Percentiles rank a stretch among this genome's conserved stretches.
Evolutionary conservation across 2,329 filamentous ascomycete species (phyloP).

Genomic region (Monosporascus sp.): DNA sequence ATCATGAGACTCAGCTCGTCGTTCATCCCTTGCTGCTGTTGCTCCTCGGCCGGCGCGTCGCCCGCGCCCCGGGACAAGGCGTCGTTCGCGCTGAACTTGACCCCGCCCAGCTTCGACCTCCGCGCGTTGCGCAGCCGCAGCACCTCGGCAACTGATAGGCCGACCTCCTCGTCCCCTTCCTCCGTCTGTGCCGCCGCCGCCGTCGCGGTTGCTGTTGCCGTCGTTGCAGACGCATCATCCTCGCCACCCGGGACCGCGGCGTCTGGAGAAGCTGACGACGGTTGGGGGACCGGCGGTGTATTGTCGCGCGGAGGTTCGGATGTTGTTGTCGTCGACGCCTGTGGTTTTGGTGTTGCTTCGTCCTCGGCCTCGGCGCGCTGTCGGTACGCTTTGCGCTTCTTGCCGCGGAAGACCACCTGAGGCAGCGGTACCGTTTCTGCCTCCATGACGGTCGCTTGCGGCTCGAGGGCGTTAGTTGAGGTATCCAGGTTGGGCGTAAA

Average conservation of each 20-base stretch:
- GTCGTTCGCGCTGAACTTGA: slow-evolving; percentile 45
- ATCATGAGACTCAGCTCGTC: slow-evolving; percentile 33
- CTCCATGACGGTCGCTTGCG: slow-evolving; percentile 15
- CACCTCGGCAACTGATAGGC: slow-evolving; percentile 44
- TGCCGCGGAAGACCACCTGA: slow-evolving; percentile 50
- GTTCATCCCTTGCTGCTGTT: slow-evolving; percentile 7
- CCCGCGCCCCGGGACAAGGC: slow-evolving; percentile 7
- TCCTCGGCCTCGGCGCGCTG: slow-evolving; percentile 38
- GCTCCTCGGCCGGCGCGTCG: slow-evolving; percentile 12
- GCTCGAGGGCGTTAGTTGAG: not conserved
- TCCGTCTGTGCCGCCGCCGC: slow-evolving; percentile 6
- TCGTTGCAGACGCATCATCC: slow-evolving; percentile 4
- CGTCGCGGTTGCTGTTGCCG: slow-evolving; percentile 6
- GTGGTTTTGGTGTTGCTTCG: slow-evolving; percentile 7
- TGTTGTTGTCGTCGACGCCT: slow-evolving; percentile 3
- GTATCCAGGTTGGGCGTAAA: not conserved
- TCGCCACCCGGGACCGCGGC: not conserved
- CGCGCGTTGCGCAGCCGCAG: slow-evolving; percentile 49
- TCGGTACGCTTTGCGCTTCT: slow-evolving; percentile 57
- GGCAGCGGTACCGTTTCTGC: slow-evolving; percentile 17
- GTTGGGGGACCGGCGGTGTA: not conserved
- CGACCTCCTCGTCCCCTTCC: slow-evolving; percentile 27
- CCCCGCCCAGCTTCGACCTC: slow-evolving; percentile 46
- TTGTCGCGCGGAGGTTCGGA: not conserved
- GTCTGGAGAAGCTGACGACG: not conserved